Percentiles rank a stretch among this genome's conserved stretches.
Conservation (phyloP, 495 filamentous ascomycete species). For the Collariella sp. region DNA sequence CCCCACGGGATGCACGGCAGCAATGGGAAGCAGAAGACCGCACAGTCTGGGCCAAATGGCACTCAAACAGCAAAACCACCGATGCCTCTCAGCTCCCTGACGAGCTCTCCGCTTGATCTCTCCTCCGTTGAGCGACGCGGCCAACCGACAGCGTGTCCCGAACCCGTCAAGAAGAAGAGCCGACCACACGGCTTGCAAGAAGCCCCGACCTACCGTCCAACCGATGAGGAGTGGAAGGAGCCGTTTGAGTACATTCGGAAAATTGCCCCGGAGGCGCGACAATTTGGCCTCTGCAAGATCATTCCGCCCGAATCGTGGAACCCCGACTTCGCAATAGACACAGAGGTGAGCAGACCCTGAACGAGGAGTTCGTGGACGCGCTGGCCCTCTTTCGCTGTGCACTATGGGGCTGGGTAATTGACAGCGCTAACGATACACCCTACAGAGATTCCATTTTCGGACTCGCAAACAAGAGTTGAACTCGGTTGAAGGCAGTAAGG, state of each 20-base stretch:
- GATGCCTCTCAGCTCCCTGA: constrained; percentile 44
- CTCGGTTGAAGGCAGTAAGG: constrained; percentile 94
- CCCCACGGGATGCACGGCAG: constrained; percentile 24
- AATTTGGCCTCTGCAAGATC: constrained; percentile 91
- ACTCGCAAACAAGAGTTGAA: constrained; percentile 96
- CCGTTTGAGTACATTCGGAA: constrained; percentile 87
- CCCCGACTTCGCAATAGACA: constrained; percentile 90
- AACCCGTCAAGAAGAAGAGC: constrained; percentile 62
- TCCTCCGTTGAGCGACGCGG: constrained; percentile 86
- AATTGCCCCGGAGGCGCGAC: constrained; percentile 71
- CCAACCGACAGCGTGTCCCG: constrained; percentile 62
- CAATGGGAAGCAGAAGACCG: constrained; percentile 35
- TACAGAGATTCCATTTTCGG: constrained; percentile 91
- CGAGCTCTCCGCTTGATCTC: constrained; percentile 62
- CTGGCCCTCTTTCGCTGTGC: no score
- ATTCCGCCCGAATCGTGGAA: constrained; percentile 92
- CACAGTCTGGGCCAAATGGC: constrained; percentile 44
- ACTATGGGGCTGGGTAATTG: not conserved
- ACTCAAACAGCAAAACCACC: constrained; percentile 43
- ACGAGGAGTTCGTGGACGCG: not conserved
- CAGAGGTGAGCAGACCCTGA: constrained; percentile 58
- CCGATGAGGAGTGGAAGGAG: constrained; percentile 88
- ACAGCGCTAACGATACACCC: constrained; percentile 7
- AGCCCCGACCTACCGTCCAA: constrained; percentile 85
- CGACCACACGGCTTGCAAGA: constrained; percentile 79